phyloP scores from a whole-genome alignment of 768 basidiomycete genomes.

The Coprinellus micaceus region DNA sequence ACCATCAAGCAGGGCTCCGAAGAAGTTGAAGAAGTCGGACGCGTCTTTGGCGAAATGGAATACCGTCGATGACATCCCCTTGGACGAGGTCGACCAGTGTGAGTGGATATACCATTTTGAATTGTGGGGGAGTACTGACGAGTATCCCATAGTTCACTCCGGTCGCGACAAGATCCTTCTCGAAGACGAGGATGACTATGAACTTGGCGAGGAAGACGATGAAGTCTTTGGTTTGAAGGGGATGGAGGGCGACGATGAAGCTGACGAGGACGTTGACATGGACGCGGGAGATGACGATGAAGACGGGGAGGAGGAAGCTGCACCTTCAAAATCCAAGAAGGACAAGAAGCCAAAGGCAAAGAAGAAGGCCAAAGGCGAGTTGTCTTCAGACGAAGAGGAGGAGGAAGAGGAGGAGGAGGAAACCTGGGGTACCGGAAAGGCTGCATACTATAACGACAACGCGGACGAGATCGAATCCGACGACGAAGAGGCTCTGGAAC shows the following conservation, averaged over 20 bases:
- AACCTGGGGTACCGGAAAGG: constrained; percentile 77
- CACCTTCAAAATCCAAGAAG: constrained; percentile 21
- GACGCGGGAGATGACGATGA: constrained; percentile 39
- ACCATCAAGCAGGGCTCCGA: constrained; percentile 33
- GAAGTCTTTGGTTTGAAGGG: constrained; percentile 78
- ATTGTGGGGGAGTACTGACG: constrained; percentile 3
- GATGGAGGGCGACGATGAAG: constrained; percentile 35
- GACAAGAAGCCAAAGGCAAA: constrained; percentile 27
- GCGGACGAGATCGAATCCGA: constrained; percentile 77
- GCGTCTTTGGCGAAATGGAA: constrained; percentile 65
- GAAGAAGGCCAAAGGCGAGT: constrained; percentile 23
- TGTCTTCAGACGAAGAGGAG: constrained; percentile 29
- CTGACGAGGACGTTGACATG: constrained; percentile 26
- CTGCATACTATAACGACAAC: constrained; percentile 85
- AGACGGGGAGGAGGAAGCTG: constrained; percentile 27
- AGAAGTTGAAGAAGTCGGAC: constrained; percentile 48
- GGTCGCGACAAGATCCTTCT: constrained; percentile 76
- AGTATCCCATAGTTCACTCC: constrained; percentile 53
- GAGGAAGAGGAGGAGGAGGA: constrained; percentile 54
- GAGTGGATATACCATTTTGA: constrained; percentile 24
- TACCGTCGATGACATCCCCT: constrained; percentile 59
- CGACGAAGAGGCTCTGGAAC: constrained; percentile 83
- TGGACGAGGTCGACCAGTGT: constrained; percentile 83
- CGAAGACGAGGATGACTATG: constrained; percentile 55
- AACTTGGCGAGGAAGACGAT: constrained; percentile 48